Conservation (phyloP, 2,329 filamentous ascomycete species). For the Trichoderma cornu-damae region DNA sequence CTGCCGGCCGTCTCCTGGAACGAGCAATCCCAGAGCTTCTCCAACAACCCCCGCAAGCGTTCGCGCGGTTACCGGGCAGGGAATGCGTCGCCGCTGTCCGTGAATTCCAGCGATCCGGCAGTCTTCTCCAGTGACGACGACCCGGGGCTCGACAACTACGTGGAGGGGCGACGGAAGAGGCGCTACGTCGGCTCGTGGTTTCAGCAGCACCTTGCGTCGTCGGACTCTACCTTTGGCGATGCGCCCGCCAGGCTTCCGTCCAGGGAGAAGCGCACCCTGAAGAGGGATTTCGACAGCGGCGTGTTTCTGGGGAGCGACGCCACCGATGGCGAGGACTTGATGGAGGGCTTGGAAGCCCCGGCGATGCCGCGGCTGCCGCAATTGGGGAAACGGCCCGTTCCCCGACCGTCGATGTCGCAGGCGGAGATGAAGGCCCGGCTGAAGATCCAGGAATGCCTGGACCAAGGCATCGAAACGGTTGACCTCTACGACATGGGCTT, state of each 20-base stretch:
- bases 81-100: slow-evolving; percentile 30
- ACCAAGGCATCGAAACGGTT: slow-evolving; percentile 53
- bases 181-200: slow-evolving; percentile 65
- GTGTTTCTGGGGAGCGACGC: slow-evolving; percentile 63
- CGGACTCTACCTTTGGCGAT: slow-evolving; percentile 45
- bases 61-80: slow-evolving; percentile 29
- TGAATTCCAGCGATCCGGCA: slow-evolving; percentile 65
- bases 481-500: slow-evolving; percentile 57
- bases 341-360: slow-evolving; percentile 32
- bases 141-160: slow-evolving; percentile 60
- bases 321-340: slow-evolving; percentile 40
- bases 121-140: slow-evolving; percentile 71
- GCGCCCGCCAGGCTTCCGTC: slow-evolving; percentile 26
- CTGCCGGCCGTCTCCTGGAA: slow-evolving; percentile 38
- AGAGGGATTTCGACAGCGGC: slow-evolving; percentile 61
- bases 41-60: slow-evolving; percentile 39
- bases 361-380: slow-evolving; percentile 36
- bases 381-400: slow-evolving; percentile 30
- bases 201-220: slow-evolving; percentile 51
- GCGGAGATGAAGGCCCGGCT: slow-evolving; percentile 43
- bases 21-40: slow-evolving; percentile 36
- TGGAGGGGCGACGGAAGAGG: slow-evolving; percentile 53
- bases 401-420: slow-evolving; percentile 32
- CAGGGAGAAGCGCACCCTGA: slow-evolving; percentile 48
- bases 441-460: slow-evolving; percentile 49